A percentile compares a stretch with the other conserved stretches of the same genome.
These are phyloP conservation scores for Phaffia rhodozyma DNA, from an alignment of 1,284 basidiomycete species.

Conservation along the genomic window DNA sequence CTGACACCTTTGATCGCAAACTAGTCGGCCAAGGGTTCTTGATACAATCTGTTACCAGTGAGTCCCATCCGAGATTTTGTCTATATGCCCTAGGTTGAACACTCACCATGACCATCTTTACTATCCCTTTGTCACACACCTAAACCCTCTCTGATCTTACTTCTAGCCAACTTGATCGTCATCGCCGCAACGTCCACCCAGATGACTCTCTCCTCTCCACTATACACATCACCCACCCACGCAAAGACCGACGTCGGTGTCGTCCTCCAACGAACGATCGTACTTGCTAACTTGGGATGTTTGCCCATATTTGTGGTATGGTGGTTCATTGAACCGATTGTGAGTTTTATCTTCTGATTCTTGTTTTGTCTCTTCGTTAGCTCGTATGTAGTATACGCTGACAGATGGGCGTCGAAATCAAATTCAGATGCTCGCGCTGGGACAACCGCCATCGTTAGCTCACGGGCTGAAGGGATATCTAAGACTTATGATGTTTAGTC, in stretches of 20 bases:
- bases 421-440: slow-evolving; percentile 20
- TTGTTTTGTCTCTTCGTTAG: not conserved
- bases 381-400: not conserved
- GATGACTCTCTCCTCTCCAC: slow-evolving; percentile 4
- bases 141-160: not conserved
- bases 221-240: slow-evolving; percentile 22
- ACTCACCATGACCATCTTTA: not conserved
- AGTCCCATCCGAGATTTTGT: not conserved
- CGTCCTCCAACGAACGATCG: slow-evolving; percentile 26
- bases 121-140: not conserved
- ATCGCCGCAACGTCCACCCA: slow-evolving; percentile 8
- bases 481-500: not conserved
- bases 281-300: slow-evolving; percentile 23
- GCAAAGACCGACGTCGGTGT: slow-evolving; percentile 26
- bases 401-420: not conserved
- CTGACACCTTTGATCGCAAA: not conserved
- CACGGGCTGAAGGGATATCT: slow-evolving; percentile 22
- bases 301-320: slow-evolving; percentile 24
- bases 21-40: not conserved
- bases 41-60: not conserved
- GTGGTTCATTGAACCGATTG: slow-evolving; percentile 25
- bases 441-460: slow-evolving; percentile 23
- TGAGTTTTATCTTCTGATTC: not conserved
- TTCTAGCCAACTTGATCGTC: slow-evolving; percentile 3
- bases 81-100: not conserved